Evolutionary conservation across 768 basidiomycete genomes (phyloP), one percentile per base, ranked within the genome.

Genomic region (Kwoniella shandongensis): DNA sequence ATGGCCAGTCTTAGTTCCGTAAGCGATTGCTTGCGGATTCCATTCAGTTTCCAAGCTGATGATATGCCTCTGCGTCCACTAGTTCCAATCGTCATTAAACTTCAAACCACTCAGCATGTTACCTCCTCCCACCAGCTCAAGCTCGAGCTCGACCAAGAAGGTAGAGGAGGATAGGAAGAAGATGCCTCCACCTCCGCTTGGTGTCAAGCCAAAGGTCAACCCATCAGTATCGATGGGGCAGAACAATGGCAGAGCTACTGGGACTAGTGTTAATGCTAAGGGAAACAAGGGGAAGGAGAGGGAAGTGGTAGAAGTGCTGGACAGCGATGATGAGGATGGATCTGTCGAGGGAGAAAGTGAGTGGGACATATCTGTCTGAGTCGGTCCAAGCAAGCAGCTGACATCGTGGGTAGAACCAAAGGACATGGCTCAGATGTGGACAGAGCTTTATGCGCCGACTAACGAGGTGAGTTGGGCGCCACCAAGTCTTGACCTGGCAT

Each of bases 1-100:
- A 22, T 73, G 40, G 51, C 60, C 20, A 65, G 61, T 47, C 51
- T 73, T 46, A 70, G 62, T 54, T 73, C 72, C 51, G 72, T 73
- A 30, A 29, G 26, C 10, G 18, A 32, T 20, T n/a, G 12, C 15
- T 20, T 12, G n/a, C 17, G 27, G 36, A 44, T 23, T 35, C 22
- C 2, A 26, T 17, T 41, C 22, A 29, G 2, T n/a, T 4, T 23
- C 20, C 17, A 15, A 51, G 44, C 29, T 57, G 17, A 59, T 39
- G 40, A 25, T 44, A 27, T n/a, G 29, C 4, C 22, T 17, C 38
- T 45, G n/a, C n/a, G n/a, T 29, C 20, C 5, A 10, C 17, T 44
- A 70, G 72, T 65, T 70, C 29, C 72, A 73, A 44, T 36, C 65
- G 1, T 61, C 61, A 10, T 59, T 73, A 44, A 66, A 60, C 44